Conservation (phyloP, 768 basidiomycete species). For the Leucosporidium yakuticum region DNA sequence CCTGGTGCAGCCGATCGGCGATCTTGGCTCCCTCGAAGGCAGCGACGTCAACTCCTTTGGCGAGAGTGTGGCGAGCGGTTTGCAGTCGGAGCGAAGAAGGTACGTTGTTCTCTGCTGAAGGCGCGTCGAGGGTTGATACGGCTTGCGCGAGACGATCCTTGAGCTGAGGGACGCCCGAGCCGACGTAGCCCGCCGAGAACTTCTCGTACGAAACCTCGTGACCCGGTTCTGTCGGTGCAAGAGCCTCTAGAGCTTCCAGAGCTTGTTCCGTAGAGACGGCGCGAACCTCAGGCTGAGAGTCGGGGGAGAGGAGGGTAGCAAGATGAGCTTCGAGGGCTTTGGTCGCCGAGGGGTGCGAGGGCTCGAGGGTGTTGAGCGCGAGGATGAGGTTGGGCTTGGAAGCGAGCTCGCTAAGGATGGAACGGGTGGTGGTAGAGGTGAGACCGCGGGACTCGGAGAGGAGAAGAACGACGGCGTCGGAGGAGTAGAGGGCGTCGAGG, state of each 20-base stretch:
- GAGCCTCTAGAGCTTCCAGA: slow-evolving; percentile 12
- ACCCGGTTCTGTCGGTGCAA: slow-evolving; percentile 7
- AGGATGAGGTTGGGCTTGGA: slow-evolving; percentile 25
- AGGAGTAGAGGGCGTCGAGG: slow-evolving; percentile 18
- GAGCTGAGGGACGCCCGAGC: slow-evolving; percentile 22
- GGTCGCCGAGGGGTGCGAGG: slow-evolving; percentile 6
- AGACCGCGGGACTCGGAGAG: slow-evolving; percentile 20
- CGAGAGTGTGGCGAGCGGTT: slow-evolving; percentile 18
- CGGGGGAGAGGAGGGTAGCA: slow-evolving; percentile 1
- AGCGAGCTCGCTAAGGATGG: slow-evolving; percentile 12
- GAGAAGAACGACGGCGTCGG: slow-evolving; percentile 29
- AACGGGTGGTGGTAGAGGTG: background rate
- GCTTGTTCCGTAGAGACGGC: slow-evolving; percentile 24
- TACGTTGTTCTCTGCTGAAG: background rate
- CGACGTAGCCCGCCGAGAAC: slow-evolving; percentile 21
- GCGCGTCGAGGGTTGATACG: background rate
- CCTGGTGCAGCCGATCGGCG: slow-evolving; percentile 13
- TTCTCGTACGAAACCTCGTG: background rate
- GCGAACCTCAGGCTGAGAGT: background rate
- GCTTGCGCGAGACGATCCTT: slow-evolving; percentile 2
- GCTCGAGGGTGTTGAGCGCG: slow-evolving; percentile 17
- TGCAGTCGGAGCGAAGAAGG: background rate
- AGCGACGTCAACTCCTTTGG: slow-evolving; percentile 6
- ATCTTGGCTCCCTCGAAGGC: slow-evolving; percentile 17
- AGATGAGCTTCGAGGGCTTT: slow-evolving; percentile 17